phyloP scores from a whole-genome alignment of 192 early-diverging fungal species.

The Backusella mclennaniae region DNA sequence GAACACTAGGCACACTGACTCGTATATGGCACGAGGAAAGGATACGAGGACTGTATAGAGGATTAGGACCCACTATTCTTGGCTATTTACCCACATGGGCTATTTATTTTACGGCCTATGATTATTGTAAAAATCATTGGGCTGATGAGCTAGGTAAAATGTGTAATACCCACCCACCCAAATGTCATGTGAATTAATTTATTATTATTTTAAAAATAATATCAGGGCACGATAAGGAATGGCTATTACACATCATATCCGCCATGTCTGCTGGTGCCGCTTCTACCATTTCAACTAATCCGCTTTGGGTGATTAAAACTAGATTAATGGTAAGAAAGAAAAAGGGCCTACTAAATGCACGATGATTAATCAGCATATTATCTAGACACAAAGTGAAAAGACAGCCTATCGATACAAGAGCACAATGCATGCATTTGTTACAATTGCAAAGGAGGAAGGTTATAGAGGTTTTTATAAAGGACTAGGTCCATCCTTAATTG shows the following conservation, averaged over 20 bases:
- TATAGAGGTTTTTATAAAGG: constrained; percentile 89
- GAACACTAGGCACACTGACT: constrained; percentile 62
- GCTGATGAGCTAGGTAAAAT: background rate
- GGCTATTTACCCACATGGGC: constrained; percentile 92
- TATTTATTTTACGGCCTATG: constrained; percentile 91
- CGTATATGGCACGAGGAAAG: constrained; percentile 83
- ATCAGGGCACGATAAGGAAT: constrained; percentile 44
- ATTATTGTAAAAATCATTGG: constrained; percentile 61
- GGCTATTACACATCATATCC: constrained; percentile 72
- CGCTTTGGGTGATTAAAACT: constrained; percentile 92
- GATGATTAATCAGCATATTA: too few relatives aligned
- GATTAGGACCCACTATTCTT: constrained; percentile 82
- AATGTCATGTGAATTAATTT: background rate
- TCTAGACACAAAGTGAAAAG: constrained; percentile 72
- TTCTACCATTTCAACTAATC: constrained; percentile 79
- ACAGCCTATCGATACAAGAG: constrained; percentile 83
- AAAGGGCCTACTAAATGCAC: background rate
- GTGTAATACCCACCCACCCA: too few relatives aligned
- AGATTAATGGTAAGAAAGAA: constrained; percentile 69
- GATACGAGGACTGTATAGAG: constrained; percentile 84
- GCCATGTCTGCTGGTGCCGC: constrained; percentile 86
- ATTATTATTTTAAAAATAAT: background rate
- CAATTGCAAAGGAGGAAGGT: constrained; percentile 77
- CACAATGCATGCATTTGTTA: constrained; percentile 78
- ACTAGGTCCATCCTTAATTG: constrained; percentile 86